phyloP scores from a whole-genome alignment of 2,329 filamentous ascomycete genomes.

The Nothophaeocryptopus gaeumannii region DNA sequence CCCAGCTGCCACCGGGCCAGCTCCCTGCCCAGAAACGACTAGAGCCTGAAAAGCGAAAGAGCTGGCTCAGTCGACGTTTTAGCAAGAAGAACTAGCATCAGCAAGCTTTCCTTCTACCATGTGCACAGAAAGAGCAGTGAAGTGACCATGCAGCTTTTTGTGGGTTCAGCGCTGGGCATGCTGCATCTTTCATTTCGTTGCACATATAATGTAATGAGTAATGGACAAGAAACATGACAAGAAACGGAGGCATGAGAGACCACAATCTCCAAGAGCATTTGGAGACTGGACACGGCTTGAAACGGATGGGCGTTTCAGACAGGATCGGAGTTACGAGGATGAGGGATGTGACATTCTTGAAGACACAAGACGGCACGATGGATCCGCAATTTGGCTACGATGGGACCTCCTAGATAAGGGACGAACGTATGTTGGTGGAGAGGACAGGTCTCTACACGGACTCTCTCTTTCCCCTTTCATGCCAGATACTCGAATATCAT shows the following conservation, averaged over 20 bases:
- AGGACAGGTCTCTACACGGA: no score
- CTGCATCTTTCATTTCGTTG: constrained; percentile 9
- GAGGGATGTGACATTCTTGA: neutral
- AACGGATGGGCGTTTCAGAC: no score
- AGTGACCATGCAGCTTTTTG: no score
- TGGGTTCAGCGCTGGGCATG: neutral
- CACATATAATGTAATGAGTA: constrained; percentile 22
- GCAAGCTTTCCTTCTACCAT: neutral
- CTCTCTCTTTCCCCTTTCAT: no score
- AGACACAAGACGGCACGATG: constrained; percentile 4
- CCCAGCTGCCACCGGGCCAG: constrained; percentile 8
- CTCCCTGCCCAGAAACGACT: constrained; percentile 28
- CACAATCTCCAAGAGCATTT: no score
- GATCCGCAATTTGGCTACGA: constrained; percentile 11
- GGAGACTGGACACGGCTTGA: no score
- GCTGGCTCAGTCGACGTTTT: constrained; percentile 82
- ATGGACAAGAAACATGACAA: constrained; percentile 5
- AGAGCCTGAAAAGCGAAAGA: constrained; percentile 71
- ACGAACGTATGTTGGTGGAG: no score
- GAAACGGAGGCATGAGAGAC: no score
- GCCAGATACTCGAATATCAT: neutral
- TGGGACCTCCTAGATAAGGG: neutral
- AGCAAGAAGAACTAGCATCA: constrained; percentile 55
- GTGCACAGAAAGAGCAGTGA: neutral
- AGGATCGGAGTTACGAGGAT: no score